phyloP scores from a whole-genome alignment of 1,284 basidiomycete genomes.

The Gomphus bonarii region DNA sequence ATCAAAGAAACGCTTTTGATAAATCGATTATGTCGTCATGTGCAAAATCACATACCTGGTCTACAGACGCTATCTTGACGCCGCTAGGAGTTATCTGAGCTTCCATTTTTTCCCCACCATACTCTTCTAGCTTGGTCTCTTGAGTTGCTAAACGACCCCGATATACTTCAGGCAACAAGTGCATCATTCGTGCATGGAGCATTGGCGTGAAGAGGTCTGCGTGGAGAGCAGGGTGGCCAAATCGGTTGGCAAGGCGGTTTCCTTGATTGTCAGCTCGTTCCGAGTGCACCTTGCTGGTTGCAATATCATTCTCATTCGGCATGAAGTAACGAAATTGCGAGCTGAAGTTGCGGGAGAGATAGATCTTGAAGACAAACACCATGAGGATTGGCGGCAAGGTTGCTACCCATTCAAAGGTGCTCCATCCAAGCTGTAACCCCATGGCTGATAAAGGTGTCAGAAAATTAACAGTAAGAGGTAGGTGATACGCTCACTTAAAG shows the following conservation, averaged over 20 bases:
- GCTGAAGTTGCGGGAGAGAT: slow-evolving; percentile 60
- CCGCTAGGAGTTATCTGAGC: slow-evolving; percentile 63
- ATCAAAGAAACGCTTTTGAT: background rate
- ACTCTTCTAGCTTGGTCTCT: slow-evolving; percentile 57
- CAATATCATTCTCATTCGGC: slow-evolving; percentile 62
- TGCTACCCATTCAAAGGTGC: slow-evolving; percentile 60
- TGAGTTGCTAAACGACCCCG: slow-evolving; percentile 56
- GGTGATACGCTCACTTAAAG: slow-evolving; percentile 57
- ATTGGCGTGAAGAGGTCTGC: slow-evolving; percentile 78
- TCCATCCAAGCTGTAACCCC: slow-evolving; percentile 72
- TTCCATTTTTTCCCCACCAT: slow-evolving; percentile 64
- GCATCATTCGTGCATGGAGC: slow-evolving; percentile 80
- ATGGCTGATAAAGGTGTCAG: slow-evolving; percentile 45
- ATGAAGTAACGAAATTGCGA: slow-evolving; percentile 71
- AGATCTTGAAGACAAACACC: slow-evolving; percentile 73
- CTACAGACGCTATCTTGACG: slow-evolving; percentile 67
- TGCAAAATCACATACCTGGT: slow-evolving; percentile 37
- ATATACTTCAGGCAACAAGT: slow-evolving; percentile 63
- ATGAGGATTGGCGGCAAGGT: slow-evolving; percentile 71
- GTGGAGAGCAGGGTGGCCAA: slow-evolving; percentile 78
- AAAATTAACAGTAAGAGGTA: background rate
- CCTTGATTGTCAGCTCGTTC: slow-evolving; percentile 56
- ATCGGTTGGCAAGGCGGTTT: slow-evolving; percentile 69
- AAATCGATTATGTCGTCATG: slow-evolving; percentile 5
- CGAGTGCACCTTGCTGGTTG: slow-evolving; percentile 60